Evolutionary conservation across 441 rosid species (phyloP).

Genomic region (Populus hybrid): DNA sequence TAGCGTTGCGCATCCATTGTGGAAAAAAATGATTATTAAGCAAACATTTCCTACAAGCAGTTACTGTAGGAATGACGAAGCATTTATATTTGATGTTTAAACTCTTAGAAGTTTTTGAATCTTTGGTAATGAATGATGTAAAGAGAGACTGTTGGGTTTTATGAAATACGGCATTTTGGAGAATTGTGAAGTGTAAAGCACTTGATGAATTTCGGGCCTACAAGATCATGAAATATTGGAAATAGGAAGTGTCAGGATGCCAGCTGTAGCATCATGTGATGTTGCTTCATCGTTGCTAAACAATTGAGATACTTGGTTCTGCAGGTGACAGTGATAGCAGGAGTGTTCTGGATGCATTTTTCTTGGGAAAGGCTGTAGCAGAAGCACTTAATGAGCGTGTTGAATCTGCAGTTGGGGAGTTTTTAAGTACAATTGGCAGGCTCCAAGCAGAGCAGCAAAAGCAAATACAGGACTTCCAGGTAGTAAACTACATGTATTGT

Average conservation of each 20-base stretch:
- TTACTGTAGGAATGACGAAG: not conserved
- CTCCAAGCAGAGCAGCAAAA: slow-evolving; percentile 90
- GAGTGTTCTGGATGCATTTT: slow-evolving; percentile 77
- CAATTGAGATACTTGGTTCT: slow-evolving; percentile 4
- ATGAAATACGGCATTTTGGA: not conserved
- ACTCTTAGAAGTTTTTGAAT: not conserved
- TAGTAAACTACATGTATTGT: slow-evolving; percentile 15
- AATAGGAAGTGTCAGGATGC: not conserved
- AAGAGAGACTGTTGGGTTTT: not conserved
- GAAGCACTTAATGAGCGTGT: slow-evolving; percentile 78
- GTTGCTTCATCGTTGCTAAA: not conserved
- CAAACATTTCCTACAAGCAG: not conserved
- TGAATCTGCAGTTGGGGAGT: slow-evolving; percentile 83
- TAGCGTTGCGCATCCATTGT: not conserved
- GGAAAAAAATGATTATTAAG: not conserved
- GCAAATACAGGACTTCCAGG: slow-evolving; percentile 88
- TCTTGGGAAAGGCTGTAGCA: slow-evolving; percentile 93
- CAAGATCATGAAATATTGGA: not conserved
- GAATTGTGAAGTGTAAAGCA: not conserved
- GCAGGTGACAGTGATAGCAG: slow-evolving; percentile 66
- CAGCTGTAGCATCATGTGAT: not conserved
- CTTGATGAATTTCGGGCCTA: not conserved
- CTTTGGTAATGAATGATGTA: not conserved
- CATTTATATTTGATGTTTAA: not conserved
- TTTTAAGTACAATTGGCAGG: slow-evolving; percentile 63